phyloP scores from a whole-genome alignment of 371 early-diverging fungal genomes.

The Syncephalis fuscata region DNA sequence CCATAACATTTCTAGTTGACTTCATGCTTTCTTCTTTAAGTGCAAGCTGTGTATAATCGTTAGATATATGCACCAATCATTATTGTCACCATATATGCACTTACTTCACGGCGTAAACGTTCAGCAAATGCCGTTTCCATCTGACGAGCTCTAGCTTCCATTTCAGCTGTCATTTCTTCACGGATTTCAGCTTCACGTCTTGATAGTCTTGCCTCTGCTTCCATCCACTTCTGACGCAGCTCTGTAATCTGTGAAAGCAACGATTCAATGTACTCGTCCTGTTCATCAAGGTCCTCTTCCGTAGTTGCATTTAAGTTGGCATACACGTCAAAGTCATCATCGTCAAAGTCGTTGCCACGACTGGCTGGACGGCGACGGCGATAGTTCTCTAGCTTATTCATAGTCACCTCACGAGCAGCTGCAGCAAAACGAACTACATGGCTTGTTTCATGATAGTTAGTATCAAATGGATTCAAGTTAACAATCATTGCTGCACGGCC shows the following conservation, averaged over 20 bases:
- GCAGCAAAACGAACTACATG: conserved; percentile 53
- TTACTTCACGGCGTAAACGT: background rate
- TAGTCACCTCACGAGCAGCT: conserved; percentile 39
- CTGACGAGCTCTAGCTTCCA: conserved; percentile 19
- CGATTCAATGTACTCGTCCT: conserved; percentile 22
- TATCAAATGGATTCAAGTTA: conserved; percentile 47
- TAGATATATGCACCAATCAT: too few relatives aligned
- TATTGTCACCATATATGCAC: too few relatives aligned
- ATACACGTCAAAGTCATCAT: conserved; percentile 1
- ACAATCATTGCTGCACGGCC: conserved; percentile 50
- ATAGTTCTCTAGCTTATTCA: conserved; percentile 15
- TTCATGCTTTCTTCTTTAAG: too few relatives aligned
- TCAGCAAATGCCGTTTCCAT: conserved; percentile 12
- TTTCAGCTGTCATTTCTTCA: conserved; percentile 23
- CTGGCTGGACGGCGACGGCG: conserved; percentile 1
- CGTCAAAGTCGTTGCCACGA: conserved; percentile 6
- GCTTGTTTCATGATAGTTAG: conserved; percentile 36
- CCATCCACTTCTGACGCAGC: conserved; percentile 31
- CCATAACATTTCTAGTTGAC: too few relatives aligned
- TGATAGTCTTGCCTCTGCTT: conserved; percentile 30
- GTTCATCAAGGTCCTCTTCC: conserved; percentile 11
- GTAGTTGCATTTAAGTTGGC: background rate
- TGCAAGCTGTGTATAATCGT: too few relatives aligned
- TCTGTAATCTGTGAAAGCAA: conserved; percentile 22
- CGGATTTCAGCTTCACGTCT: conserved; percentile 33